Evolutionary conservation across 192 early-diverging fungal species (phyloP).

Genomic region (Coemansia sp.): DNA sequence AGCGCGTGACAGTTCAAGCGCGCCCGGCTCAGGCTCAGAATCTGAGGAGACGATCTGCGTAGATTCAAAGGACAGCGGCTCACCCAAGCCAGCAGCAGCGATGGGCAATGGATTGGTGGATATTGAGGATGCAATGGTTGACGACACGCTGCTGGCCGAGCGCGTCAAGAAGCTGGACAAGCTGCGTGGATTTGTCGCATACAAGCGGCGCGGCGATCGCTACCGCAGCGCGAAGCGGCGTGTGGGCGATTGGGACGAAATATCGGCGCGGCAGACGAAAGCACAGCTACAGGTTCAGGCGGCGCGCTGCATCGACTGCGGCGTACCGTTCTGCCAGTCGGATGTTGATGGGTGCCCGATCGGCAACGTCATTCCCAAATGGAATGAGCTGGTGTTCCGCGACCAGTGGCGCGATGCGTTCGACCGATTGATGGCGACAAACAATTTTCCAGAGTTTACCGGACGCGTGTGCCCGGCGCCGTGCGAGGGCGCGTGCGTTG

Average conservation of each 20-base stretch:
- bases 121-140: constrained; percentile 86
- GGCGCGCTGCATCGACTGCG: constrained; percentile 97
- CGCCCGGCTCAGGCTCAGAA: constrained; percentile 12
- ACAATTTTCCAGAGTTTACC: constrained; percentile 99
- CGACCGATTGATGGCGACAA: constrained; percentile 90
- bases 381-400: constrained; percentile 97
- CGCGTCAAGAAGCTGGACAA: constrained; percentile 82
- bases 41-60: constrained; percentile 40
- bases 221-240: constrained; percentile 86
- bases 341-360: constrained; percentile 94
- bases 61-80: constrained; percentile 11
- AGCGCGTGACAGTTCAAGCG: not conserved
- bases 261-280: constrained; percentile 81
- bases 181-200: constrained; percentile 92
- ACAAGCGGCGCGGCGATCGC: constrained; percentile 81
- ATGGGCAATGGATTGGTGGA: constrained; percentile 72
- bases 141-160: constrained; percentile 70
- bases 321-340: constrained; percentile 97
- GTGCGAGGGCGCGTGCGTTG: constrained; percentile 93
- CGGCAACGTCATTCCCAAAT: constrained; percentile 98
- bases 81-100: constrained; percentile 13
- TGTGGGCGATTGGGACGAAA: constrained; percentile 90
- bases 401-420: constrained; percentile 96
- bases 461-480: constrained; percentile 98
- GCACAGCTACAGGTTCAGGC: constrained; percentile 88